These are phyloP conservation scores for Hordeum marinum DNA, from an alignment of 176 grass and related monocot species.

Conservation along the genomic window DNA sequence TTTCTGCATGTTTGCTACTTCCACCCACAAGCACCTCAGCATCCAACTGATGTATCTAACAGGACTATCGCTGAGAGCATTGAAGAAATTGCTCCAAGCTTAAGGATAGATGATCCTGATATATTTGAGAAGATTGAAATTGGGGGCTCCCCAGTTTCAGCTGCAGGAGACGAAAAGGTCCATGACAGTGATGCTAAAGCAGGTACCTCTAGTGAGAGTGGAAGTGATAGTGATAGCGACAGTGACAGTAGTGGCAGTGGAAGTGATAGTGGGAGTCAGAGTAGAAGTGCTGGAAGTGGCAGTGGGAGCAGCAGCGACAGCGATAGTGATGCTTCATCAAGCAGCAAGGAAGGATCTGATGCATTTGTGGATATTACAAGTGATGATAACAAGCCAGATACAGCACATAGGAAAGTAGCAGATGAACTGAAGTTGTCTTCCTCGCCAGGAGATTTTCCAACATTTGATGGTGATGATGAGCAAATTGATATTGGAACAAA, in stretches of 20 bases:
- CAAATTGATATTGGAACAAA: conserved; percentile 50
- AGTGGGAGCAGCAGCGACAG: conserved; percentile 88
- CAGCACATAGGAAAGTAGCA: conserved; percentile 33
- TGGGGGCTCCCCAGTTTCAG: conserved; percentile 38
- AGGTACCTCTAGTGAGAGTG: conserved; percentile 67
- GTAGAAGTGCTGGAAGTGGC: conserved; percentile 54
- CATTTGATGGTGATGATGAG: conserved; percentile 48
- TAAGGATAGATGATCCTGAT: conserved; percentile 55
- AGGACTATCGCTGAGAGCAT: conserved; percentile 41
- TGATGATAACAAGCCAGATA: conserved; percentile 66
- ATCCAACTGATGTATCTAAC: conserved; percentile 25
- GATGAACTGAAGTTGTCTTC: conserved; percentile 61
- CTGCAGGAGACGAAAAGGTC: conserved; percentile 32
- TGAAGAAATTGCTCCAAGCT: conserved; percentile 49
- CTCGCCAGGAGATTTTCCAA: conserved; percentile 29
- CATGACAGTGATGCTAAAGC: conserved; percentile 71
- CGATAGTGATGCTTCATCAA: conserved; percentile 85
- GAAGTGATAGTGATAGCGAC: conserved; percentile 87
- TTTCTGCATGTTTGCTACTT: conserved; percentile 37
- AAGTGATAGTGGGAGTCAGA: conserved; percentile 85
- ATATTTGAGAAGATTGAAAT: conserved; percentile 54
- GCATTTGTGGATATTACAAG: conserved; percentile 90
- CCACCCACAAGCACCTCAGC: conserved; percentile 29
- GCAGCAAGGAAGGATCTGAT: conserved; percentile 89
- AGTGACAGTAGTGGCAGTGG: conserved; percentile 88